Evolutionary conservation across 257 asterid species (phyloP), one percentile per base, ranked within the genome.

Genomic region (Leonotis leonurus): DNA sequence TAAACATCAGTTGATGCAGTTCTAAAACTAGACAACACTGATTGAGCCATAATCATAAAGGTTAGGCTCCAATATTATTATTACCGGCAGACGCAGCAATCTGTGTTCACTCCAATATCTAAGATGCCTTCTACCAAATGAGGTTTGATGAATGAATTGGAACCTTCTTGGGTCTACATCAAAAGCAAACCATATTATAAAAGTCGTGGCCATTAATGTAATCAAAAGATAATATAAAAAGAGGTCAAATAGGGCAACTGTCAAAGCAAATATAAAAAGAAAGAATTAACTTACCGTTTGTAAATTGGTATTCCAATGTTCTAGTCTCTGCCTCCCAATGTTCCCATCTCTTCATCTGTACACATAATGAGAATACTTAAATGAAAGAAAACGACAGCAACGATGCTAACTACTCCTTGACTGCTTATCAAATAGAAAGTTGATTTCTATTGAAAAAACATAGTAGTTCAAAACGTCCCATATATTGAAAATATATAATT

Each of bases 251-350:
- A 41, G 21, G 41, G 40, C 40, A 33, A 33, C 40, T 35, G 41
- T 35, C 5, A 35, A 35, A 32, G 6, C 13, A 40, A 40, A 35
- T 21, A 18, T 2, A 33, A 4, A 10, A 25, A 44, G 22, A 13
- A 30, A 6, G 26, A 46, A 61, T 8, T 35, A 61, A 39, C 59
- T 32, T 69, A 88, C 96, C 96, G 30, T 79, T 70, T 68, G 91
- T 79, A 79, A 75, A 77, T 56, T 85, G 84, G 78, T 85, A 88
- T 13, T 88, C 94, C 59, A 81, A 58, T 5, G 96, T 77, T 68
- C 77, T 77, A 13, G 96, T 87, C 69, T 87, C 91, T n/a, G 85
- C 91, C 77, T 87, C 96, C 96, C 96, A 87, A 46, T 70, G 41
- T 58, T 81, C 68, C 94, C 96, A 88, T 70, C 74, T 85, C 65